phyloP scores from a whole-genome alignment of 2,329 filamentous ascomycete species.

The Exophiala bonariae region DNA sequence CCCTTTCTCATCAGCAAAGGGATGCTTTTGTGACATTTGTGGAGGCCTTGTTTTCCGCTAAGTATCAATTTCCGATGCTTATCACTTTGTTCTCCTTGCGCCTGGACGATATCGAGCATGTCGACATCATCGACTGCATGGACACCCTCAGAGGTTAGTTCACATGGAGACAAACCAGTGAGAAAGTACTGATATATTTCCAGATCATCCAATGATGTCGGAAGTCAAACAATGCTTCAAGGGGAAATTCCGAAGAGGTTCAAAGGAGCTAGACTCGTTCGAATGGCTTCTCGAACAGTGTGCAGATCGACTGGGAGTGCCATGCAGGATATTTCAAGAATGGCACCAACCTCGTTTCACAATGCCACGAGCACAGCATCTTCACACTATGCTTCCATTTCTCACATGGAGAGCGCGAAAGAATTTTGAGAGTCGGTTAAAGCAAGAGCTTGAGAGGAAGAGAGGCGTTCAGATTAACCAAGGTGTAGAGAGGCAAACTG shows the following conservation, averaged over 20 bases:
- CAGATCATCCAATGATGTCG: background rate
- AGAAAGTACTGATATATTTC: background rate
- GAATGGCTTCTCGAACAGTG: background rate
- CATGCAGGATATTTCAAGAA: no score
- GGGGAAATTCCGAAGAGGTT: background rate
- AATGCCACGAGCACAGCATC: no score
- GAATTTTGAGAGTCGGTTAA: no score
- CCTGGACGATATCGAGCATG: background rate
- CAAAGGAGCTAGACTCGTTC: background rate
- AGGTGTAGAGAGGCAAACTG: no score
- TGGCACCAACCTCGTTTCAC: no score
- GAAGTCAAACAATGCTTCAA: background rate
- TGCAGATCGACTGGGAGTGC: no score
- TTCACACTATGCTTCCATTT: no score
- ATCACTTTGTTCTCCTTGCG: conserved; percentile 4
- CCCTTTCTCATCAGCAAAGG: background rate
- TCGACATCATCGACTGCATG: conserved; percentile 3
- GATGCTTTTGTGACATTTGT: background rate
- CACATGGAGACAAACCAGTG: background rate
- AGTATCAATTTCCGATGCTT: conserved; percentile 7
- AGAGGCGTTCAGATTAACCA: no score
- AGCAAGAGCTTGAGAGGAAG: no score
- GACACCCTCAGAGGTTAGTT: background rate
- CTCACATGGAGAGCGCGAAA: no score
- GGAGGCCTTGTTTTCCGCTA: background rate